These are phyloP conservation scores for Arthrobotrys megalospora DNA, from an alignment of 2,329 filamentous ascomycete species.

Conservation along the genomic window DNA sequence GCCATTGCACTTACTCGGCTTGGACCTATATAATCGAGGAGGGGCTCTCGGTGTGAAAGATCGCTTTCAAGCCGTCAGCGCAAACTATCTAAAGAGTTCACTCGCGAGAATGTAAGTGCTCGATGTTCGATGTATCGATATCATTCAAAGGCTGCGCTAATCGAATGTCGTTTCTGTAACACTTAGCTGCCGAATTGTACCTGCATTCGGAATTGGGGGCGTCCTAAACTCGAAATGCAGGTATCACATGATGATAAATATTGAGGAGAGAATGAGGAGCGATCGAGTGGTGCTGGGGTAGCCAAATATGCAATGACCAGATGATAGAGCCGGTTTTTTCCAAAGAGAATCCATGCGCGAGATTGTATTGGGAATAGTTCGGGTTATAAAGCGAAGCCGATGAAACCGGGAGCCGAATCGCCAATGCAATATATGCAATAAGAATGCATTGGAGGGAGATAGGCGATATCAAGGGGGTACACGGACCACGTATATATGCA, in stretches of 20 bases:
- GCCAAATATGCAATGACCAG: neutral
- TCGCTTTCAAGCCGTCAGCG: conserved; percentile 77
- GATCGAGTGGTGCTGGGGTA: conserved; percentile 34
- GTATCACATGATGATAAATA: conserved; percentile 51
- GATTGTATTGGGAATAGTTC: conserved; percentile 6
- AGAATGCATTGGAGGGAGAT: conserved; percentile 10
- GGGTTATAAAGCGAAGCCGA: conserved; percentile 15
- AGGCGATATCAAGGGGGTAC: conserved; percentile 17
- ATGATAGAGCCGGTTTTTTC: conserved; percentile 16
- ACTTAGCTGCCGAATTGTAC: conserved; percentile 54
- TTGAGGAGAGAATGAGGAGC: conserved; percentile 42
- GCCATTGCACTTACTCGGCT: conserved; percentile 84
- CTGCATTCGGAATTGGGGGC: conserved; percentile 58
- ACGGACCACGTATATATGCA: conserved; percentile 33
- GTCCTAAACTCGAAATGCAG: conserved; percentile 57
- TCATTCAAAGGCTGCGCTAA: neutral
- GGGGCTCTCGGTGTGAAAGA: conserved; percentile 71
- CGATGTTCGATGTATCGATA: neutral
- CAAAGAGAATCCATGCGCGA: conserved; percentile 23
- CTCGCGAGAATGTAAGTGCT: conserved; percentile 77
- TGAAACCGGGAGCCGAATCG: conserved; percentile 27
- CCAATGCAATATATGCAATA: conserved; percentile 31
- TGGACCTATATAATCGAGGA: conserved; percentile 86
- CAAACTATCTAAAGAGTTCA: conserved; percentile 82
- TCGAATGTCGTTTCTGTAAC: neutral